Evolutionary conservation across 2,329 filamentous ascomycete genomes (phyloP).

Genomic region (Venturia oleaginea): DNA sequence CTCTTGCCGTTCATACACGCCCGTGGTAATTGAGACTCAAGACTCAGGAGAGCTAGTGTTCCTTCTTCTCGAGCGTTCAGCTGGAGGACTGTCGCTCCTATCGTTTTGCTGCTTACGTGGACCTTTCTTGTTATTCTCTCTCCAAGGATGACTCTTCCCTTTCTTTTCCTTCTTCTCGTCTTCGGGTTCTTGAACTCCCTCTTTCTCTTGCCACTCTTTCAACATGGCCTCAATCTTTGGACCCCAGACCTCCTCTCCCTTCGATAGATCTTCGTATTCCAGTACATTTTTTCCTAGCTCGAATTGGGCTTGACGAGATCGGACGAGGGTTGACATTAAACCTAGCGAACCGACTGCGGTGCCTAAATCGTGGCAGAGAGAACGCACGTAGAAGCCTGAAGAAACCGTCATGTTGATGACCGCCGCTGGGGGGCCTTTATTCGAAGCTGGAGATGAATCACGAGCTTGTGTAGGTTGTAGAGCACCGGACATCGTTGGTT

Average conservation of each 20-base stretch:
- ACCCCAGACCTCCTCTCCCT: conserved; percentile 74
- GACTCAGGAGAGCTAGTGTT: conserved; percentile 11
- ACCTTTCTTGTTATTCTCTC: background rate
- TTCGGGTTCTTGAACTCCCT: conserved; percentile 19
- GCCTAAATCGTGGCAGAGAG: conserved; percentile 85
- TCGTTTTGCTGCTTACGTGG: background rate
- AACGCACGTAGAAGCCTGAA: conserved; percentile 93
- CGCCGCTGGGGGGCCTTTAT: conserved; percentile 43
- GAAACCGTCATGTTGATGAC: conserved; percentile 85
- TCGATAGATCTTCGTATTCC: conserved; percentile 65
- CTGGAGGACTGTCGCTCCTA: conserved; percentile 13
- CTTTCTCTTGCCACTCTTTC: conserved; percentile 38
- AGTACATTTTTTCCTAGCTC: conserved; percentile 64
- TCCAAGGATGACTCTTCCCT: background rate
- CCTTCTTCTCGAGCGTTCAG: conserved; percentile 4
- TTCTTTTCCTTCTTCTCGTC: conserved; percentile 15
- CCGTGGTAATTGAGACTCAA: background rate
- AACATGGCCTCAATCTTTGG: conserved; percentile 59
- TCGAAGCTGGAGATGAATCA: conserved; percentile 11
- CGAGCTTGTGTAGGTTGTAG: conserved; percentile 1
- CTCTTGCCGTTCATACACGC: background rate
- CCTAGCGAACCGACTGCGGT: conserved; percentile 70
- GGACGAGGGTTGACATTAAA: conserved; percentile 76
- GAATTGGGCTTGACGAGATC: conserved; percentile 76
- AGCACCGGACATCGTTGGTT: background rate